Conservation (phyloP, 179 eudicot genomes). For the Amaranthus tricolor region DNA sequence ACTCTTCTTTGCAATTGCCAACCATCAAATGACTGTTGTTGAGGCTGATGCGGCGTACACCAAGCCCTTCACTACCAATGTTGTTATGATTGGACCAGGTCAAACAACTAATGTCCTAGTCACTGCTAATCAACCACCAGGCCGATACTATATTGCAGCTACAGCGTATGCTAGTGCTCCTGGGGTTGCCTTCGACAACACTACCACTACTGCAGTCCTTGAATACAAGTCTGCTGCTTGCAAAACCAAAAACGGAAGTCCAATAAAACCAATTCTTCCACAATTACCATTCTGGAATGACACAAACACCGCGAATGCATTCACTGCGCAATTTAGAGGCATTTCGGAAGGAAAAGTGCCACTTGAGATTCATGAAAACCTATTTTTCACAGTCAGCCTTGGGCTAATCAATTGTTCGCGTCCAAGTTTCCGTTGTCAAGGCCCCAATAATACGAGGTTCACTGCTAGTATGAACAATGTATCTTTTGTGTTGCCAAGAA, state of each 20-base stretch:
- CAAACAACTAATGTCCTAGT: slow-evolving; percentile 83
- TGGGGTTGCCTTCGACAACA: slow-evolving; percentile 66
- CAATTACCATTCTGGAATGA: slow-evolving; percentile 62
- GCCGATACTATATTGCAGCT: slow-evolving; percentile 80
- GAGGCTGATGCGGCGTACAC: slow-evolving; percentile 70
- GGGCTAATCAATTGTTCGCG: slow-evolving; percentile 48
- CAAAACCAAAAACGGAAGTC: slow-evolving; percentile 18
- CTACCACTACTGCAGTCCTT: slow-evolving; percentile 80
- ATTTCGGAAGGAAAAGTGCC: slow-evolving; percentile 44
- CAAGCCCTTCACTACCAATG: slow-evolving; percentile 66
- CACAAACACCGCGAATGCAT: slow-evolving; percentile 50
- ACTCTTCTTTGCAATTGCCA: slow-evolving; percentile 78
- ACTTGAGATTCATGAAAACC: slow-evolving; percentile 43
- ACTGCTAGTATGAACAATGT: slow-evolving; percentile 16
- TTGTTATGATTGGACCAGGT: slow-evolving; percentile 84
- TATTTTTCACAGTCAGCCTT: slow-evolving; percentile 57
- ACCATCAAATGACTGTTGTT: slow-evolving; percentile 77
- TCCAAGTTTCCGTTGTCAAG: slow-evolving; percentile 70
- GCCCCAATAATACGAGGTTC: slow-evolving; percentile 65
- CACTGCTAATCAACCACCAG: slow-evolving; percentile 56
- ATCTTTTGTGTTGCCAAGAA: slow-evolving; percentile 51
- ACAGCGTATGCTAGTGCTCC: slow-evolving; percentile 66
- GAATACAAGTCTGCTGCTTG: slow-evolving; percentile 53
- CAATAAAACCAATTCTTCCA: slow-evolving; percentile 38
- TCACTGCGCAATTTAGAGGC: slow-evolving; percentile 44